A percentile compares a stretch with the other conserved stretches of the same genome.
Evolutionary conservation across 2,329 filamentous ascomycete species (phyloP).

Genomic region (Hypomyces rosellus): DNA sequence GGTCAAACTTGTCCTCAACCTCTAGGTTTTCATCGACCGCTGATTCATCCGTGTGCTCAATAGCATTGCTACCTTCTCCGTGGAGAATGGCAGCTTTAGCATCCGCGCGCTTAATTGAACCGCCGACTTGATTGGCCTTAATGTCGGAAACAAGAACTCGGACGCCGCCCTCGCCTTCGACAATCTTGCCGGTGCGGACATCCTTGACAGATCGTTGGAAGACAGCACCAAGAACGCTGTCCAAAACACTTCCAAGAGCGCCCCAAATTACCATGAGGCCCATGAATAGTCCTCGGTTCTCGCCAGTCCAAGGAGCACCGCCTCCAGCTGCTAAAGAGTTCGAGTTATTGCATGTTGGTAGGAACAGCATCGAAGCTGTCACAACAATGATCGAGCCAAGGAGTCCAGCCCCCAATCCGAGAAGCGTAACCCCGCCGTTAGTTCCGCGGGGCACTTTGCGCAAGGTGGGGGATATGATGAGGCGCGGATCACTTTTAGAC

Average conservation of each 20-base stretch:
- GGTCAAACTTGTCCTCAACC: conserved; percentile 40
- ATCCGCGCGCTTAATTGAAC: conserved; percentile 28
- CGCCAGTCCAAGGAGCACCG: conserved; percentile 42
- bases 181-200: conserved; percentile 73
- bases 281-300: conserved; percentile 42
- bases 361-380: conserved; percentile 55
- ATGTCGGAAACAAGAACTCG: conserved; percentile 44
- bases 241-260: conserved; percentile 71
- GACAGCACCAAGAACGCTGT: conserved; percentile 79
- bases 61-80: conserved; percentile 38
- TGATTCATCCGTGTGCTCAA: conserved; percentile 29
- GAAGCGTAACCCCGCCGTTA: conserved; percentile 80
- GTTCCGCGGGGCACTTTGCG: conserved; percentile 82
- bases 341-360: conserved; percentile 59
- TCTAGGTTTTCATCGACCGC: conserved; percentile 31
- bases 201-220: conserved; percentile 85
- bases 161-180: conserved; percentile 75
- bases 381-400: conserved; percentile 68
- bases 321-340: conserved; percentile 33
- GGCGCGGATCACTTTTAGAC: conserved; percentile 64
- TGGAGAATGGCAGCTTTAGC: conserved; percentile 36
- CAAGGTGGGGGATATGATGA: conserved; percentile 75
- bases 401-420: conserved; percentile 67
- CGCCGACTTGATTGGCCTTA: conserved; percentile 19
- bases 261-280: conserved; percentile 65